Percentiles rank a stretch among this genome's conserved stretches.
Conservation (phyloP, 257 asterid species). For the Fraxinus quadrangulata region DNA sequence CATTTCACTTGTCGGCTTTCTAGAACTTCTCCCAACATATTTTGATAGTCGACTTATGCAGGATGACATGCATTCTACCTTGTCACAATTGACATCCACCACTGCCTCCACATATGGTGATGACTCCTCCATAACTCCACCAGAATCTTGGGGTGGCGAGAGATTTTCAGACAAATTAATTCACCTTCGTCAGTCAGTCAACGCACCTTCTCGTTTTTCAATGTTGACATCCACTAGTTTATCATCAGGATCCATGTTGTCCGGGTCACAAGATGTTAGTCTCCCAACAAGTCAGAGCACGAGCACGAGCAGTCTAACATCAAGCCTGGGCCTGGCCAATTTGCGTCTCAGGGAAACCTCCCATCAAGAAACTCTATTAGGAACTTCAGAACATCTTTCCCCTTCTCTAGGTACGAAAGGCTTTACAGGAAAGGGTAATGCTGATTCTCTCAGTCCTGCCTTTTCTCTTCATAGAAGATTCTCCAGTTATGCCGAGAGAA, state of each 20-base stretch:
- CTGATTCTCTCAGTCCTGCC: constrained; percentile 61
- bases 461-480: constrained; percentile 63
- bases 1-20: constrained; percentile 14
- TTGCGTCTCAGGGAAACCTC: constrained; percentile 47
- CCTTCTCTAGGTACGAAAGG: constrained; percentile 54
- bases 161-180: constrained; percentile 65
- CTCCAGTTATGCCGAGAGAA: constrained; percentile 96
- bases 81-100: constrained; percentile 57
- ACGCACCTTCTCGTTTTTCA: constrained; percentile 71
- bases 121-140: constrained; percentile 83
- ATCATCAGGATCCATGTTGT: constrained; percentile 54
- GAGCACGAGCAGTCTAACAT: constrained; percentile 46
- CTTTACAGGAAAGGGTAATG: constrained; percentile 45
- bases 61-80: constrained; percentile 62
- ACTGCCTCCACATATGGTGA: constrained; percentile 52
- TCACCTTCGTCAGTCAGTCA: constrained; percentile 63
- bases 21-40: constrained; percentile 9
- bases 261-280: constrained; percentile 62
- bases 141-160: constrained; percentile 98
- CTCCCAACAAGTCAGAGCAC: constrained; percentile 49
- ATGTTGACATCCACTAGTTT: constrained; percentile 51
- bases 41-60: constrained; percentile 44
- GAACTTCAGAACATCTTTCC: constrained; percentile 54
- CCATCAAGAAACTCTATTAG: constrained; percentile 48
- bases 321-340: constrained; percentile 42